A percentile compares a stretch with the other conserved stretches of the same genome.
phyloP scores from a whole-genome alignment of 2,329 filamentous ascomycete genomes.

The Trichocomaceae sp. region DNA sequence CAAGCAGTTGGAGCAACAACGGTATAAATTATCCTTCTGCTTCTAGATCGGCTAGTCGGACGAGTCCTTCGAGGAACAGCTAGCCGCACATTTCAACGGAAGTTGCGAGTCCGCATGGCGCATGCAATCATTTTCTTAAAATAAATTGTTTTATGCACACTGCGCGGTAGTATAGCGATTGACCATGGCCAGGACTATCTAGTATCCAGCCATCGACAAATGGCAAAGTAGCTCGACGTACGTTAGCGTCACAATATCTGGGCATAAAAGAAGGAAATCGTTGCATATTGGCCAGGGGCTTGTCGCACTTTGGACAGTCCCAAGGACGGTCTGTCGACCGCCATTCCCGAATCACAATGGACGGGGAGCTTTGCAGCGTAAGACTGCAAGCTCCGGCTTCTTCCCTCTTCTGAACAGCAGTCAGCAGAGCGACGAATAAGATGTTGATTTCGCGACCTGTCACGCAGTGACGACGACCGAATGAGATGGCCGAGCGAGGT shows the following conservation, averaged over 20 bases:
- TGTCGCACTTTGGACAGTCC: background rate
- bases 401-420: constrained; percentile 4
- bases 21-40: constrained; percentile 5
- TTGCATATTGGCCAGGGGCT: constrained; percentile 8
- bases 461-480: background rate
- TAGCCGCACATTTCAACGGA: constrained; percentile 5
- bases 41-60: background rate
- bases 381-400: background rate
- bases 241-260: constrained; percentile 11
- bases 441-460: constrained; percentile 5
- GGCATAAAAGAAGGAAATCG: background rate
- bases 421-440: constrained; percentile 9
- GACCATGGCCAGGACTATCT: background rate
- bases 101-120: background rate
- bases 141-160: constrained; percentile 4
- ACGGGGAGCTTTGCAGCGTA: background rate
- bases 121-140: constrained; percentile 7
- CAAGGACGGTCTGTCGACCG: background rate
- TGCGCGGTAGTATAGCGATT: background rate
- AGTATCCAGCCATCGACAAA: constrained; percentile 6
- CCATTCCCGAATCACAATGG: constrained; percentile 7
- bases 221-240: constrained; percentile 6
- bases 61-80: background rate
- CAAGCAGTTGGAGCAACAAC: constrained; percentile 6
- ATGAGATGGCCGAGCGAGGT: constrained; percentile 7